phyloP scores from a whole-genome alignment of 1,284 basidiomycete genomes.

The Naganishia albida region DNA sequence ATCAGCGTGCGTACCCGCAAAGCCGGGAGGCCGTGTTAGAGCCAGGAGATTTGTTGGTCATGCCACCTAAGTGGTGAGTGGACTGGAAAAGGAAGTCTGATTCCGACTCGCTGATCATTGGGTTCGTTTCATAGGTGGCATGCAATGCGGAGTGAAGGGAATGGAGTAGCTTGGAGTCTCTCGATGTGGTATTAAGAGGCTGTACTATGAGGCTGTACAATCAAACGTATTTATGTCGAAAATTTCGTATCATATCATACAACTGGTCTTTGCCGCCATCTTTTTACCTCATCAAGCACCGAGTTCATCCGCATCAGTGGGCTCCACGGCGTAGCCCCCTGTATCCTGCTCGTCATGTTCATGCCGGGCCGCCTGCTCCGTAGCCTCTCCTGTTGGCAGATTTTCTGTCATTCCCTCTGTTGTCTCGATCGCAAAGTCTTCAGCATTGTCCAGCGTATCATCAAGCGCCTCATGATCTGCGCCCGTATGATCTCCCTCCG shows the following conservation, averaged over 20 bases:
- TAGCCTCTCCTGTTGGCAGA: too few relatives aligned
- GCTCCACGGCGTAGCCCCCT: slow-evolving; percentile 4
- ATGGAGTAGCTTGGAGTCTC: slow-evolving; percentile 49
- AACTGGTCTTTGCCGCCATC: not conserved
- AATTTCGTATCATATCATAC: not conserved
- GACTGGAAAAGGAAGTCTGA: too few relatives aligned
- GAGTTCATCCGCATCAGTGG: not conserved
- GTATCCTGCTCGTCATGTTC: not conserved
- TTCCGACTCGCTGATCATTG: too few relatives aligned
- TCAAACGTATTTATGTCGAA: not conserved
- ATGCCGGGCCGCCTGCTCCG: not conserved
- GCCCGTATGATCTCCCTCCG: not conserved
- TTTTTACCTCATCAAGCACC: not conserved
- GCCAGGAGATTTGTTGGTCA: slow-evolving; percentile 80
- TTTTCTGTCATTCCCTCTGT: not conserved
- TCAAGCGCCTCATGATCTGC: slow-evolving; percentile 41
- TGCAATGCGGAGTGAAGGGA: slow-evolving; percentile 74
- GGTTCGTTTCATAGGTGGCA: slow-evolving; percentile 66
- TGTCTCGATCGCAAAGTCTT: slow-evolving; percentile 26
- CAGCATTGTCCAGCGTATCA: slow-evolving; percentile 21
- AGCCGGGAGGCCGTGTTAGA: slow-evolving; percentile 67
- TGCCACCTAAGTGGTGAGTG: slow-evolving; percentile 78
- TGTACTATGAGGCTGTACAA: not conserved
- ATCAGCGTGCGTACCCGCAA: slow-evolving; percentile 62
- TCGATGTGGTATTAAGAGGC: slow-evolving; percentile 51